A percentile compares a stretch with the other conserved stretches of the same genome.
These are phyloP conservation scores for Sarocladiaceae sp. DNA, from an alignment of 2,329 filamentous ascomycete genomes.

Conservation along the genomic window DNA sequence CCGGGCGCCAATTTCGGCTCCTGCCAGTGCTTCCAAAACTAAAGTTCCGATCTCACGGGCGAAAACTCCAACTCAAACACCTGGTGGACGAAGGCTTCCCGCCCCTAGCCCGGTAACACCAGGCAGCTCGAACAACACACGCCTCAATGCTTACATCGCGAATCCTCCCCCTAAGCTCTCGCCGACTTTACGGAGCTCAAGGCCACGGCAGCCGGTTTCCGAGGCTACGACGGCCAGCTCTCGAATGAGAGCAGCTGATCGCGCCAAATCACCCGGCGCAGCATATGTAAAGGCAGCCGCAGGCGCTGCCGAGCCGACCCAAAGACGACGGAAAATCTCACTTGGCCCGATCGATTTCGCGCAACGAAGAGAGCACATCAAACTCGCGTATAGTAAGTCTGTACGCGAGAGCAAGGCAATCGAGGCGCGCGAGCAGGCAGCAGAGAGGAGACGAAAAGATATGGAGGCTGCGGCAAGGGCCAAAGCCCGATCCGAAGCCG, in stretches of 20 bases:
- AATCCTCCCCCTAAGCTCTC: conserved; percentile 66
- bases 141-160: conserved; percentile 69
- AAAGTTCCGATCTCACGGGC: conserved; percentile 18
- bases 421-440: conserved; percentile 47
- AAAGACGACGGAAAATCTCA: conserved; percentile 47
- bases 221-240: conserved; percentile 66
- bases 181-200: conserved; percentile 71
- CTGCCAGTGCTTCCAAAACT: no score
- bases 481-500: conserved; percentile 25
- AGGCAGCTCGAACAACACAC: conserved; percentile 41
- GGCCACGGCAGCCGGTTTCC: conserved; percentile 74
- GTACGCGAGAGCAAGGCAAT: conserved; percentile 64
- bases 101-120: conserved; percentile 1
- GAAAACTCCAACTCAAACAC: conserved; percentile 18
- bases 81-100: background rate
- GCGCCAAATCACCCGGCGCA: conserved; percentile 36
- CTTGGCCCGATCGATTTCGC: conserved; percentile 79
- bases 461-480: conserved; percentile 39
- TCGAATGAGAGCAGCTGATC: conserved; percentile 57
- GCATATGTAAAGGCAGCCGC: conserved; percentile 14
- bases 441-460: conserved; percentile 45
- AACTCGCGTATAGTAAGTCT: conserved; percentile 79
- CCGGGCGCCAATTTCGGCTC: conserved; percentile 25
- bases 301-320: conserved; percentile 30
- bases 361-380: conserved; percentile 72